Evolutionary conservation across 2,329 filamentous ascomycete species (phyloP), one percentile per base, ranked within the genome.

Genomic region (Colletotrichum eremochloae): DNA sequence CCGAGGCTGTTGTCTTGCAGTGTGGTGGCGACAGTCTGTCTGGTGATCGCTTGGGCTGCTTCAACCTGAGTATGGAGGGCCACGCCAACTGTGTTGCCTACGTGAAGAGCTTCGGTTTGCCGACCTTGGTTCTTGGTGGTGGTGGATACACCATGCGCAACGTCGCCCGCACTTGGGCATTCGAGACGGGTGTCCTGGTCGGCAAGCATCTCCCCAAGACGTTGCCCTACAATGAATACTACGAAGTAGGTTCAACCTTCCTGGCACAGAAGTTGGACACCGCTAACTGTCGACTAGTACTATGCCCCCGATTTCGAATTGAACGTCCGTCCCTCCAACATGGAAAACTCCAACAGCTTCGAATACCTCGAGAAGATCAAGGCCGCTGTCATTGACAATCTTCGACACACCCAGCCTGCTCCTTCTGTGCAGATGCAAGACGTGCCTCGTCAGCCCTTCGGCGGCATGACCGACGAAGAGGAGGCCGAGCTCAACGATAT

Each of bases 61-160:
- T 99, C 87, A 99, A 98, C 81, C 88, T 99, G 74, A 98, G 97
- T 82, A 98, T 99, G 89, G 92, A 92, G 77, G 96, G 96, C 5
- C 96, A 99, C 81, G 95, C 96, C 76, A 95, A 95, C 82, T 99
- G 96, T 80, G 94, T 98, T 76, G 92, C 92, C 75, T 98, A 93
- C 77, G 94, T 97, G 76, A 98, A 97, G 83, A 92, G 89, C 74
- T 95, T 96, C 80, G 89, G 90, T 40, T 86, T 96, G 12, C 96
- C 96, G 0, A 92, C 97, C 2, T 88, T 99, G n/a, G 93, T 99
- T 29, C 90, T 99, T 24, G 96, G 96, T 42, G 96, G 96, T 20
- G 96, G 96, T 75, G 96, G 96, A 60, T 99, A 99, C 83, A 99
- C 96, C 1, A 97, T 97, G 82, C 92, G 96, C 74, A 99, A 99